phyloP scores from a whole-genome alignment of 73 alveolate genomes.

The Blepharisma stoltei region DNA sequence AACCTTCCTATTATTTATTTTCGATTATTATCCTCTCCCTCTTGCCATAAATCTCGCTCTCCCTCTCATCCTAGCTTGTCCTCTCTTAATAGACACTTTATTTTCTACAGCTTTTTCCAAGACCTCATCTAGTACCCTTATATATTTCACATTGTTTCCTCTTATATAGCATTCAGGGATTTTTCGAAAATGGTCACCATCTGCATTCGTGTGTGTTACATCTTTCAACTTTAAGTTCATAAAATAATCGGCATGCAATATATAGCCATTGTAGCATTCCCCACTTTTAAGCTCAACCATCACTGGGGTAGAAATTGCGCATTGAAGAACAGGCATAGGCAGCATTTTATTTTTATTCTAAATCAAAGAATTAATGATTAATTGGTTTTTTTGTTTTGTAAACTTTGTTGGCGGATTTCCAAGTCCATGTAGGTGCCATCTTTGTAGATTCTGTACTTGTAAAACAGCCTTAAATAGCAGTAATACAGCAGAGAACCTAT shows the following conservation, averaged over 20 bases:
- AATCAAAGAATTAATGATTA: no score
- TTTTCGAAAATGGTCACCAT: constrained; percentile 6
- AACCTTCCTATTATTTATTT: no score
- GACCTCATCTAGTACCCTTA: constrained; percentile 7
- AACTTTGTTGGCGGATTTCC: no score
- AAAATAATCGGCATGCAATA: constrained; percentile 22
- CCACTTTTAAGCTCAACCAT: constrained; percentile 28
- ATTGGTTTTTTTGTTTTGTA: no score
- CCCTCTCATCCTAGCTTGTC: not conserved
- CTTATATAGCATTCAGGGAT: constrained; percentile 1
- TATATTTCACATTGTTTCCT: constrained; percentile 19
- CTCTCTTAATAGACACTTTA: not conserved
- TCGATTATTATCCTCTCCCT: no score
- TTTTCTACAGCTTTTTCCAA: constrained; percentile 1
- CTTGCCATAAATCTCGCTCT: not conserved
- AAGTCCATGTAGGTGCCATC: constrained; percentile 24
- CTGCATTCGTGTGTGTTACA: constrained; percentile 11
- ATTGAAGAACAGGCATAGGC: constrained; percentile 9
- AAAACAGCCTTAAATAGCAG: constrained; percentile 10
- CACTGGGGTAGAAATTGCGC: constrained; percentile 21
- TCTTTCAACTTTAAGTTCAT: constrained; percentile 13
- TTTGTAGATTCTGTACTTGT: constrained; percentile 17
- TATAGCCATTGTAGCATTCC: constrained; percentile 20
- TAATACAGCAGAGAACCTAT: not conserved
- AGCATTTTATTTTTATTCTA: not conserved